A percentile compares a stretch with the other conserved stretches of the same genome.
phyloP scores from a whole-genome alignment of 345 rosid species.

The Erysimum cheiranthoides region DNA sequence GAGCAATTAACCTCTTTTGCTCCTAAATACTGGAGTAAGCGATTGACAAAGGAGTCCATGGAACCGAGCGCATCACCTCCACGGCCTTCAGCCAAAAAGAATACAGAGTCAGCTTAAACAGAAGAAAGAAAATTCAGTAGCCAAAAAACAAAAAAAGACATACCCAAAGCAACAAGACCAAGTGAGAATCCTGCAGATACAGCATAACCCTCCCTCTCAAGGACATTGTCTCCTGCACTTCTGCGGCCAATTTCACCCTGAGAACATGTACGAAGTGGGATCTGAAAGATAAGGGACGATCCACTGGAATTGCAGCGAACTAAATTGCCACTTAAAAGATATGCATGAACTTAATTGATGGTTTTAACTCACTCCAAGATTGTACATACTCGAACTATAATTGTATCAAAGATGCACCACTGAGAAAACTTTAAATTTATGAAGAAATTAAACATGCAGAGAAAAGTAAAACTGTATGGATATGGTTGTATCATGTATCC shows the following conservation, averaged over 20 bases:
- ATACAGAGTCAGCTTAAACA: conserved; percentile 28
- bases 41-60: conserved; percentile 74
- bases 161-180: conserved; percentile 98
- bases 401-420: conserved; percentile 15
- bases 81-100: conserved; percentile 69
- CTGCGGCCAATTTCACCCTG: conserved; percentile 96
- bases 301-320: conserved; percentile 9
- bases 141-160: conserved; percentile 38
- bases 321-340: conserved; percentile 18
- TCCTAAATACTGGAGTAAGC: conserved; percentile 83
- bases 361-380: conserved; percentile 16
- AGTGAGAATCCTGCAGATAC: conserved; percentile 97
- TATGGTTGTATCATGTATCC: conserved; percentile 13
- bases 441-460: background rate
- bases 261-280: conserved; percentile 39
- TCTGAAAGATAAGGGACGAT: conserved; percentile 34
- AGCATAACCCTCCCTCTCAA: conserved; percentile 99
- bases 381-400: conserved; percentile 1
- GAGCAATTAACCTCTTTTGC: conserved; percentile 75
- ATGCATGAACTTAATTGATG: conserved; percentile 19
- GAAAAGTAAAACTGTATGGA: conserved; percentile 1
- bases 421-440: background rate
- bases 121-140: conserved; percentile 13
- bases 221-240: conserved; percentile 98
- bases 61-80: conserved; percentile 83